Evolutionary conservation across 305 asterid species (phyloP).

Genomic region (Withania somnifera): DNA sequence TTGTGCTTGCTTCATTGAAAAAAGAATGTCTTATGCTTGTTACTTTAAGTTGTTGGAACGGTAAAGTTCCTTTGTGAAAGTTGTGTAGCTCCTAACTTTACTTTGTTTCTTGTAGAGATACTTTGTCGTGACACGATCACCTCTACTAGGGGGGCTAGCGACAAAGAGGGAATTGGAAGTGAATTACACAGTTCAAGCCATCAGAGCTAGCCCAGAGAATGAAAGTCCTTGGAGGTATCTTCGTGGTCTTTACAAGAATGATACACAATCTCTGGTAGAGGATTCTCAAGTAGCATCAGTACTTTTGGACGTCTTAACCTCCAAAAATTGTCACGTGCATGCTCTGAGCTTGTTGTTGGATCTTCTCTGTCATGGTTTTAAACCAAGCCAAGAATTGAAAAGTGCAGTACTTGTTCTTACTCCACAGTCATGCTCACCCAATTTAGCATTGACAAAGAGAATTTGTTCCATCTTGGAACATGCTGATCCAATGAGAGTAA

Average conservation of each 20-base stretch:
- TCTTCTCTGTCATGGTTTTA: constrained; percentile 26
- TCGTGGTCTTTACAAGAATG: constrained; percentile 25
- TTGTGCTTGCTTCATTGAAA: not conserved
- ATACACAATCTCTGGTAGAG: constrained; percentile 7
- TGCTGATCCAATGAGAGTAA: constrained; percentile 26
- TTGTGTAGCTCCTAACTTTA: not conserved
- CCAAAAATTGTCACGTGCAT: constrained; percentile 16
- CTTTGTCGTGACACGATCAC: constrained; percentile 32
- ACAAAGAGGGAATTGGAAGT: constrained; percentile 35
- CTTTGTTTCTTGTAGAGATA: constrained; percentile 19
- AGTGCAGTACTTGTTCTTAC: constrained; percentile 16
- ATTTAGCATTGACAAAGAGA: constrained; percentile 6
- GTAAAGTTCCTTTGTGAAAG: not conserved
- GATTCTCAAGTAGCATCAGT: constrained; percentile 19
- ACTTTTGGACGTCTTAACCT: constrained; percentile 18
- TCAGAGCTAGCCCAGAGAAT: constrained; percentile 23
- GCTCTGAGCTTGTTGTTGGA: constrained; percentile 35
- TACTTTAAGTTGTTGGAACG: not conserved
- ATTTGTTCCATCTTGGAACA: constrained; percentile 23
- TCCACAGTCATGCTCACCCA: constrained; percentile 7
- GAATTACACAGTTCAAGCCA: constrained; percentile 22
- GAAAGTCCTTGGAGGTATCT: constrained; percentile 46
- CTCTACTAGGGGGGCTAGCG: constrained; percentile 26
- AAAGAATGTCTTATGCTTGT: not conserved
- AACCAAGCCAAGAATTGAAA: constrained; percentile 19